These are phyloP conservation scores for Coemansia aciculifera DNA, from an alignment of 192 early-diverging fungal species.

Conservation along the genomic window DNA sequence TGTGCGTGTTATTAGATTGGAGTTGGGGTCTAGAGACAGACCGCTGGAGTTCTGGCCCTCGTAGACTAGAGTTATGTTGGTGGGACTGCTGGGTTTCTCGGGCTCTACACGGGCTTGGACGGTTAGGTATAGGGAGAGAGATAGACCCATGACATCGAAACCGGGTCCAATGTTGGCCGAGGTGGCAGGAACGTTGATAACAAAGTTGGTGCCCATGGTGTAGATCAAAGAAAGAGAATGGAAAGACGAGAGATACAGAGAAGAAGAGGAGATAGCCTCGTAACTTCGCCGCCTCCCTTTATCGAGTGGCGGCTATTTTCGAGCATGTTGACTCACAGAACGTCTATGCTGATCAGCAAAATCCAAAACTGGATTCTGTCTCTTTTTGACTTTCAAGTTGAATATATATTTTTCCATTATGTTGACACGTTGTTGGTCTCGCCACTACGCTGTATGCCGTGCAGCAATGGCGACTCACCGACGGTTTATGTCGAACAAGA, in stretches of 20 bases:
- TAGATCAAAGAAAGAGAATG: neutral
- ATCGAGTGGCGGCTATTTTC: neutral
- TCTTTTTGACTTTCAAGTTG: neutral
- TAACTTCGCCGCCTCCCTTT: neutral
- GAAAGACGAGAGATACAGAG: neutral
- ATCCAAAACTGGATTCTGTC: neutral
- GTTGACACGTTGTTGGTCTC: neutral
- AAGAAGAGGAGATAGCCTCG: neutral
- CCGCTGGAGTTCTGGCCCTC: conserved; percentile 55
- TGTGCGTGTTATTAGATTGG: conserved; percentile 91
- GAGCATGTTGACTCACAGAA: neutral
- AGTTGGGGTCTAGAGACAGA: conserved; percentile 74
- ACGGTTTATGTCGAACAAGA: neutral
- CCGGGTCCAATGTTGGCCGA: conserved; percentile 99
- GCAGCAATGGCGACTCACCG: neutral
- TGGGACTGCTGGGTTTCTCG: neutral
- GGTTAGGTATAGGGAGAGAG: conserved; percentile 83
- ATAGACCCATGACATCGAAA: conserved; percentile 92
- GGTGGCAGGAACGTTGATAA: conserved; percentile 87
- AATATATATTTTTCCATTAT: neutral
- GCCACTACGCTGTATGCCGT: neutral
- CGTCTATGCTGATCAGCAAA: neutral
- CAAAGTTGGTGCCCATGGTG: conserved; percentile 17
- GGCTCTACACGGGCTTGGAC: conserved; percentile 57
- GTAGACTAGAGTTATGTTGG: conserved; percentile 56